Evolutionary conservation across 176 grass and related monocot species (phyloP), one percentile per base, ranked within the genome.

Genomic region (Hordeum vulgare): DNA sequence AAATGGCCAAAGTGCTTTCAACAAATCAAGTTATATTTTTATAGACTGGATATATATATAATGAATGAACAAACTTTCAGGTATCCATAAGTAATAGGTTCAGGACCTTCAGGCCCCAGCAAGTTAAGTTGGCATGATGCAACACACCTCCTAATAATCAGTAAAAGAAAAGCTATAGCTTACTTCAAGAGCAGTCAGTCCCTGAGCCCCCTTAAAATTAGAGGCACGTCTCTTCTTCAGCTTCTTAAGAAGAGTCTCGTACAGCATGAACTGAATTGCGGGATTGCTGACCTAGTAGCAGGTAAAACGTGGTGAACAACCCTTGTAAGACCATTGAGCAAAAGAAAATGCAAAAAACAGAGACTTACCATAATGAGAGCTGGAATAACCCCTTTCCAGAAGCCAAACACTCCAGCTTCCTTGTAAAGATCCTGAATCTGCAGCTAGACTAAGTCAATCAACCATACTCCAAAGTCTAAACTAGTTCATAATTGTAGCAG

Each of bases 201-300:
- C 93, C 73, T 92, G 93, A 83, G 96, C 89, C 74, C 91, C 96
- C 81, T 96, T 99, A 31, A 86, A 66, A 53, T 92, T 96, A 83
- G 91, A 83, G 42, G 85, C 80, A 10, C 82, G 93, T 65, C 85
- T 94, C 85, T 72, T 95, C 86, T 99, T 96, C 73, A 94, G 72
- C 41, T 94, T 96, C 81, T 96, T 99, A 62, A 99, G 62, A 71
- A 99, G 93, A 80, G 96, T 92, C 81, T 99, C 96, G 61, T 99
- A 99, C 70, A 96, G 28, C 96, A 99, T 99, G 85, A 99, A 99
- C 69, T 99, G 96, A 58, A 99, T 96, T 40, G 93, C 90, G 51
- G 96, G 96, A 80, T 99, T 99, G 82, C 93, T 99, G 69, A 96
- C 91, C 96, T 99, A 73, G 63, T 54, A 83, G 84, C 25, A 84